Base-by-base conservation (phyloP, 2,329 filamentous ascomycete genomes). In the Arthrinium puccinioides region DNA sequence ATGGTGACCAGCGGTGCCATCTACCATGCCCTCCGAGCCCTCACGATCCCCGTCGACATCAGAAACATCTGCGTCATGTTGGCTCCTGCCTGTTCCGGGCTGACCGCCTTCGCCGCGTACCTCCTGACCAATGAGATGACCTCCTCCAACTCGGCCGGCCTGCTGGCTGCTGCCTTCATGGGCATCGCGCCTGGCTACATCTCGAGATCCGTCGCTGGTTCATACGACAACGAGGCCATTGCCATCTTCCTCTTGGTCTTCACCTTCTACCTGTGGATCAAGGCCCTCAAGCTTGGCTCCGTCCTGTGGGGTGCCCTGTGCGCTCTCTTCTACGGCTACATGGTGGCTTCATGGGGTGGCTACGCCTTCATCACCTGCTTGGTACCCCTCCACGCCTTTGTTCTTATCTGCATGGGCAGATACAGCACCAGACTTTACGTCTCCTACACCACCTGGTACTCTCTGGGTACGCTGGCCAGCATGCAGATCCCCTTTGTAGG, bases 401-500 rank as follows among this genome's bases (percentile, higher is more conserved):
- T 95, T 32, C 74, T 98, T 49, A 83, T 98, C 55, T 87, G 84
- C 66, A 98, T 98, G 90, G 94, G 94, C 36, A 74, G 92, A 42
- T 98, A 94, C 66, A 97, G 89, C 70, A 83, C 85, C 41, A 80
- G 92, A 42, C 71, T 98, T 15, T 98, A 98, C 54, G 88, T 97
- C 55, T 87, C 87, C 58, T 98, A 98, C 64, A 94, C 87, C 29
- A 97, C 90, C 2, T 98, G 94, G 92, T 98, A 95, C 63, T 87
- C 89, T 26, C 72, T 98, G 24, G 92, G 94, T 42, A 97, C 92
- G 47, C 65, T 98, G 62, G 92, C 89, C 38, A 95, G 88, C 69
- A 97, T 98, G 90, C 92, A 98, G 66, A 92, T 98, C 68, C 92
- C 92, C 4, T 98, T 98, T 55, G 94, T 98, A 39, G 92, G 92